phyloP scores from a whole-genome alignment of 805 yeast species.

The Zygosaccharomyces bisporus region DNA sequence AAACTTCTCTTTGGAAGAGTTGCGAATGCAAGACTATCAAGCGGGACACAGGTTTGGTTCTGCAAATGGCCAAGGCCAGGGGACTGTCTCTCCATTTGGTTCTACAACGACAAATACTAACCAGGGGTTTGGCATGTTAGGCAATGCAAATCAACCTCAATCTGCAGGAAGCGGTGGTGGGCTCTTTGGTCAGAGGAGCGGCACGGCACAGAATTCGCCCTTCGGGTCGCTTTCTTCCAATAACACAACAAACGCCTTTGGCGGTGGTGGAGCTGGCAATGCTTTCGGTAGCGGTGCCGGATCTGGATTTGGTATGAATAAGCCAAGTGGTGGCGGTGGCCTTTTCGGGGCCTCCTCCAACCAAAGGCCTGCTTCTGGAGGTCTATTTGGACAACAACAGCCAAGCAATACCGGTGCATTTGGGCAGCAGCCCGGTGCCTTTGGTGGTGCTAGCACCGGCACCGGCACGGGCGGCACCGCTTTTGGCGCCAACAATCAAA shows the following conservation, averaged over 20 bases:
- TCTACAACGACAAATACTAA: slow-evolving; percentile 21
- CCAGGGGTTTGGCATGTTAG: slow-evolving; percentile 21
- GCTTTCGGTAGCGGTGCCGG: slow-evolving; percentile 33
- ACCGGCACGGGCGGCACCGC: not conserved
- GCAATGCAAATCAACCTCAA: slow-evolving; percentile 20
- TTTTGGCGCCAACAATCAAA: slow-evolving; percentile 41
- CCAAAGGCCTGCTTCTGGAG: slow-evolving; percentile 20
- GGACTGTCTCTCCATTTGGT: slow-evolving; percentile 37
- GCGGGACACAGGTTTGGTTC: slow-evolving; percentile 44
- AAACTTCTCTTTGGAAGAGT: slow-evolving; percentile 78
- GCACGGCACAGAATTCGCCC: slow-evolving; percentile 23
- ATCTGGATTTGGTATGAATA: slow-evolving; percentile 42
- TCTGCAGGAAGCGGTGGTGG: slow-evolving; percentile 22
- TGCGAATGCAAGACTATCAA: slow-evolving; percentile 83
- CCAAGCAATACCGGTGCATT: slow-evolving; percentile 22
- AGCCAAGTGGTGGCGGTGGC: slow-evolving; percentile 31
- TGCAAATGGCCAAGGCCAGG: slow-evolving; percentile 26
- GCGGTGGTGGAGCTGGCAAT: slow-evolving; percentile 31
- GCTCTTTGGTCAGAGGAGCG: slow-evolving; percentile 28
- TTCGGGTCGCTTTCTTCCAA: slow-evolving; percentile 25
- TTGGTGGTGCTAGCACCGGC: slow-evolving; percentile 9
- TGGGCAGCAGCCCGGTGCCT: slow-evolving; percentile 20
- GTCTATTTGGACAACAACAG: slow-evolving; percentile 30
- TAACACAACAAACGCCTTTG: slow-evolving; percentile 16
- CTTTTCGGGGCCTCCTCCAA: slow-evolving; percentile 27